phyloP scores from a whole-genome alignment of 75 land plant species.

The Pinus albicaulis region DNA sequence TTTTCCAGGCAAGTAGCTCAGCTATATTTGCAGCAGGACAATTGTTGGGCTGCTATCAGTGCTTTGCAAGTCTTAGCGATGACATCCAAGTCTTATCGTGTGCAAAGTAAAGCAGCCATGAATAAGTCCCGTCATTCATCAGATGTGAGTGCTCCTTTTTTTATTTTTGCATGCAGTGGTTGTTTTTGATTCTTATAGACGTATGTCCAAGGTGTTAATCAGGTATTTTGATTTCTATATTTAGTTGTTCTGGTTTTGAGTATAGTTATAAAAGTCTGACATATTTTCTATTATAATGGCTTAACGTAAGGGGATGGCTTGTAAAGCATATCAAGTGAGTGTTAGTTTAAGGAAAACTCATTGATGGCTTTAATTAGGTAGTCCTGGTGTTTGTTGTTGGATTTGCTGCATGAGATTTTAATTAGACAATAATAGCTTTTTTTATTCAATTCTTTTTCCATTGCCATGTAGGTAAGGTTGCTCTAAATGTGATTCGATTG shows the following conservation, averaged over 20 bases:
- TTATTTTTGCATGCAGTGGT: background rate
- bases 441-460: background rate
- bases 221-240: background rate
- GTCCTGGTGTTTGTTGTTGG: background rate
- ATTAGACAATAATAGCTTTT: background rate
- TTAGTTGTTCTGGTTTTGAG: background rate
- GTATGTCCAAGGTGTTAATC: background rate
- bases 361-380: background rate
- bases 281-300: background rate
- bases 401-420: background rate
- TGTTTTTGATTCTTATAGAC: background rate
- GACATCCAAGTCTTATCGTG: slow-evolving; percentile 76
- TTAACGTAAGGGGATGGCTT: background rate
- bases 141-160: slow-evolving; percentile 29
- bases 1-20: slow-evolving; percentile 94
- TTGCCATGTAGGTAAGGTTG: background rate
- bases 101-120: slow-evolving; percentile 60
- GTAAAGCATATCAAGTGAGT: background rate
- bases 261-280: background rate
- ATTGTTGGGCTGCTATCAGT: slow-evolving; percentile 80
- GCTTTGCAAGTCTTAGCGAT: slow-evolving; percentile 89
- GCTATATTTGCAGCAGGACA: slow-evolving; percentile 89
- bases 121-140: slow-evolving; percentile 1
- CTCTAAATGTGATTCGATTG: background rate
- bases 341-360: background rate